phyloP scores from a whole-genome alignment of 192 early-diverging fungal genomes.

The Allomyces macrogynus region DNA sequence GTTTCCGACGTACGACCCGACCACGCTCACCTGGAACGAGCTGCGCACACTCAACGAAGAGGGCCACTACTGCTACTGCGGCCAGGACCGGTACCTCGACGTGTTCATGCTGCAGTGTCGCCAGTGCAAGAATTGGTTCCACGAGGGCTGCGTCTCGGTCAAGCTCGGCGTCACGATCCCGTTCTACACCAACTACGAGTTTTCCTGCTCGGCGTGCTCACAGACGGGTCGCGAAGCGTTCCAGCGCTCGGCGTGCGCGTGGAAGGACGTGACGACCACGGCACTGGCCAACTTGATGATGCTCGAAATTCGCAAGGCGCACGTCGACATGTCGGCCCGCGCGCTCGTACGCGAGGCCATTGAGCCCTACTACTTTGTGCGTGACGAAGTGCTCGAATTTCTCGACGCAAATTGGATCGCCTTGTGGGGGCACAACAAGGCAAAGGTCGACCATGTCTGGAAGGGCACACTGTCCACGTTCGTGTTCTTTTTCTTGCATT shows the following conservation, averaged over 20 bases:
- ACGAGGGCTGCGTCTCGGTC: constrained; percentile 26
- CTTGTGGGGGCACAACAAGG: constrained; percentile 14
- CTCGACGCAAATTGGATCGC: constrained; percentile 42
- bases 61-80: constrained; percentile 64
- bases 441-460: too few species aligned
- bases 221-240: constrained; percentile 14
- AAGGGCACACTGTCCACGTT: background rate
- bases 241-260: constrained; percentile 35
- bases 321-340: constrained; percentile 12
- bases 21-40: constrained; percentile 22
- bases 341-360: constrained; percentile 11
- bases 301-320: constrained; percentile 14
- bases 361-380: constrained; percentile 37
- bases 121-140: constrained; percentile 42
- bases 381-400: constrained; percentile 42
- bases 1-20: constrained; percentile 8
- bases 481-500: background rate
- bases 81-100: constrained; percentile 15
- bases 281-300: constrained; percentile 40
- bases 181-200: constrained; percentile 42
- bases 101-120: too few species aligned
- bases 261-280: constrained; percentile 43
- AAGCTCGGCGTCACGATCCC: constrained; percentile 21
- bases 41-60: constrained; percentile 38
- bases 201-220: constrained; percentile 24